A percentile compares a stretch with the other conserved stretches of the same genome.
Conservation (phyloP, 2,329 filamentous ascomycete genomes). For the Fusarium avenaceum region DNA sequence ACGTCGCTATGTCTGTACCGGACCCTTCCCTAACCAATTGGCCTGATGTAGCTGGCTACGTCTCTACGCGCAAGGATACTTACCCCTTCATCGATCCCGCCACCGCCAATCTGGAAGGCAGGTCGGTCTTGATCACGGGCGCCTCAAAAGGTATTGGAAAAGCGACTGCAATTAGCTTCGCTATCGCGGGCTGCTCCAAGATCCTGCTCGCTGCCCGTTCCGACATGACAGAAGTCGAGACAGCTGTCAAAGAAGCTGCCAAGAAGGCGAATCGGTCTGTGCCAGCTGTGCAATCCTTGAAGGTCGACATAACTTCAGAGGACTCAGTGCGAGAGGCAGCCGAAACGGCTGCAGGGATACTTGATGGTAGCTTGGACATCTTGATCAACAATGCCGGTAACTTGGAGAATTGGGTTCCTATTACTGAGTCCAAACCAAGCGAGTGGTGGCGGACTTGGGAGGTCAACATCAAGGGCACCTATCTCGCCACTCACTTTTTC, state of each 20-base stretch:
- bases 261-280: conserved; percentile 47
- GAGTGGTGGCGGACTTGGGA: conserved; percentile 63
- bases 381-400: conserved; percentile 61
- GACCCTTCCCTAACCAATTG: background rate
- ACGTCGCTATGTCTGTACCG: background rate
- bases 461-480: conserved; percentile 65
- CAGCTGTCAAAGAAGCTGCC: conserved; percentile 53
- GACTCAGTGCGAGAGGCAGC: conserved; percentile 52
- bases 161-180: conserved; percentile 66
- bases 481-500: conserved; percentile 61
- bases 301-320: conserved; percentile 55
- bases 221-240: conserved; percentile 51
- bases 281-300: conserved; percentile 56
- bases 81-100: conserved; percentile 65
- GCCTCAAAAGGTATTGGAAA: conserved; percentile 53
- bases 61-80: conserved; percentile 11
- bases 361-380: conserved; percentile 56
- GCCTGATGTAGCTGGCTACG: background rate
- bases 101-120: conserved; percentile 55
- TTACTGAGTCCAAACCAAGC: conserved; percentile 55
- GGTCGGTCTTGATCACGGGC: conserved; percentile 44
- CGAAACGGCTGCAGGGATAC: conserved; percentile 41
- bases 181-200: conserved; percentile 63
- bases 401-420: conserved; percentile 52
- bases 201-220: conserved; percentile 69